Base-by-base conservation (phyloP, 768 basidiomycete species). In the Boletus rubescentipes region DNA sequence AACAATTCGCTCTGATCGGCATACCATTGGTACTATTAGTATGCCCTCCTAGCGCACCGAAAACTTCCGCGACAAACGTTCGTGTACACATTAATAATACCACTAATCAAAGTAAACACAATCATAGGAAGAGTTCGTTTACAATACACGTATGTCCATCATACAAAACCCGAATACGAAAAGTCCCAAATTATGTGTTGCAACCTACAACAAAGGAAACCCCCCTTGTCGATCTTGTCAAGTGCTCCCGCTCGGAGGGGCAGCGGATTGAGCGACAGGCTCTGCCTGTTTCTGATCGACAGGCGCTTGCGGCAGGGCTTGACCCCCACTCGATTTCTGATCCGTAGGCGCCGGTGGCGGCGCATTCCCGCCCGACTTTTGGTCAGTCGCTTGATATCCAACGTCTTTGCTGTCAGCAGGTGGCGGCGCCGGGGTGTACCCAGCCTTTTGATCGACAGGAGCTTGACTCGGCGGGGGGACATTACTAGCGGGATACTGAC, bases 401-500 rank as follows among this genome's bases (percentile, higher is more conserved):
- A 9, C 12, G 2, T 14, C 1, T 23, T 30, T 45, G 20, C 36
- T 21, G n/a, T 36, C 43, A 15, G 21, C 21, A 15, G 61, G 45
- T 2, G 36, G 29, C 16, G 48, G 49, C 15, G 42, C 43, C 18
- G 42, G 42, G 4, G 14, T 20, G 1, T 46, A 30, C 12, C 39
- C 46, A 11, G 20, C 31, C 44, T 63, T 56, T 34, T 49, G 61
- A 2, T 54, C 50, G 8, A 38, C 39, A 43, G 62, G 51, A 26
- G 46, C 45, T 30, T 48, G 53, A 20, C 21, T 23, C 5, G 46
- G 41, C 0, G 26, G 42, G 1, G 60, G 23, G 16, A 2, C 41
- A n/a, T 14, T 20, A 2, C 10, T 15, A 14, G 42, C 14, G 2
- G 54, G 34, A 31, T 39, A 29, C 14, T 46, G 50, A 10, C 21